These are phyloP conservation scores for Populus ilicifolia DNA, from an alignment of 345 rosid genomes.

Conservation along the genomic window DNA sequence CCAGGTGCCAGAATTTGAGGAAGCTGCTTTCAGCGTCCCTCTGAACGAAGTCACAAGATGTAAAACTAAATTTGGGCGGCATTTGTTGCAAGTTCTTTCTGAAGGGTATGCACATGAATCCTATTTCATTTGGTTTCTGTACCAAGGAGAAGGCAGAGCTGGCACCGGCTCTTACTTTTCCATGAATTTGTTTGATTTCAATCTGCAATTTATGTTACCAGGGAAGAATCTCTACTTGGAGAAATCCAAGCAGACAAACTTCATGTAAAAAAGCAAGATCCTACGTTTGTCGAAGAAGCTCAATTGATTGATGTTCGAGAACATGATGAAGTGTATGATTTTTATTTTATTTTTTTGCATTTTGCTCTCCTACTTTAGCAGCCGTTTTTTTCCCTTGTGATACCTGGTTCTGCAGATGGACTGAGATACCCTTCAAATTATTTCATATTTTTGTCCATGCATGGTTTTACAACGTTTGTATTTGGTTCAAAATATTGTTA, in stretches of 20 bases:
- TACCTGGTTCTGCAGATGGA: not conserved
- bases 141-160: not conserved
- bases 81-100: slow-evolving; percentile 82
- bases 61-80: slow-evolving; percentile 88
- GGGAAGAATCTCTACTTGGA: slow-evolving; percentile 49
- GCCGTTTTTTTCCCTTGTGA: not conserved
- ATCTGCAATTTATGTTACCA: slow-evolving; percentile 19
- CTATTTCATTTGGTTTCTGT: slow-evolving; percentile 6
- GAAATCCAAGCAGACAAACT: slow-evolving; percentile 68
- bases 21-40: slow-evolving; percentile 77
- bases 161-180: slow-evolving; percentile 8
- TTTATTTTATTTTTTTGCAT: slow-evolving; percentile 8
- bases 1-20: slow-evolving; percentile 91
- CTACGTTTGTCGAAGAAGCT: slow-evolving; percentile 61
- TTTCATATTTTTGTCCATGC: not conserved
- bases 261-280: slow-evolving; percentile 73
- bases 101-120: slow-evolving; percentile 56
- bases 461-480: not conserved
- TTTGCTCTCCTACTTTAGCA: not conserved
- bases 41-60: slow-evolving; percentile 67
- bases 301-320: slow-evolving; percentile 92
- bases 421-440: not conserved
- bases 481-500: not conserved
- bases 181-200: not conserved
- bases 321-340: slow-evolving; percentile 78